These are phyloP conservation scores for Yarrowia sp. DNA, from an alignment of 805 yeast genomes.

Conservation along the genomic window DNA sequence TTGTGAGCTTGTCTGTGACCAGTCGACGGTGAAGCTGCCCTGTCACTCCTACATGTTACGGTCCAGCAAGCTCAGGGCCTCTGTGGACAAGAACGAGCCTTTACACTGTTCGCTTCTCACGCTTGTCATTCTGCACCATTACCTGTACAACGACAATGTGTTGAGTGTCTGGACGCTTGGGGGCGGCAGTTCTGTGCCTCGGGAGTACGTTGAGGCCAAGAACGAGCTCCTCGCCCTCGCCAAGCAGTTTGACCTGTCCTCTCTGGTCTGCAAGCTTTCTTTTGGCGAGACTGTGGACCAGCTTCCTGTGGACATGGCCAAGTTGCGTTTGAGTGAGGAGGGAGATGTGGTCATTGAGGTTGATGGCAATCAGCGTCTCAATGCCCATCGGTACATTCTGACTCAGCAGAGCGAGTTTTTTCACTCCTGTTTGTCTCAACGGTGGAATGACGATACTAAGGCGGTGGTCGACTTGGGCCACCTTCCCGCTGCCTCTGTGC, in stretches of 20 bases:
- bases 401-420: conserved; percentile 64
- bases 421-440: conserved; percentile 59
- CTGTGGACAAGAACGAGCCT: background rate
- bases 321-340: background rate
- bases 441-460: conserved; percentile 57
- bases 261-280: conserved; percentile 40
- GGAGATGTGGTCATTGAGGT: conserved; percentile 1
- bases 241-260: conserved; percentile 41
- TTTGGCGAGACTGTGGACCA: conserved; percentile 34
- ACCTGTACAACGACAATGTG: conserved; percentile 46
- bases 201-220: conserved; percentile 42
- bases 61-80: conserved; percentile 16
- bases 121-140: conserved; percentile 45
- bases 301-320: conserved; percentile 2
- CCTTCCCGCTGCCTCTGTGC: conserved; percentile 55
- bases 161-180: conserved; percentile 43
- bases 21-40: conserved; percentile 39
- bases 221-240: conserved; percentile 45
- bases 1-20: conserved; percentile 9
- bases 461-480: conserved; percentile 53
- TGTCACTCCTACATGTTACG: conserved; percentile 41
- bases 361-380: background rate
- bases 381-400: conserved; percentile 60
- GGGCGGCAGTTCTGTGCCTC: conserved; percentile 43
- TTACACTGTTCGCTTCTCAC: conserved; percentile 40